phyloP scores from a whole-genome alignment of 331 rosid genomes.

The Ulmus americana region DNA sequence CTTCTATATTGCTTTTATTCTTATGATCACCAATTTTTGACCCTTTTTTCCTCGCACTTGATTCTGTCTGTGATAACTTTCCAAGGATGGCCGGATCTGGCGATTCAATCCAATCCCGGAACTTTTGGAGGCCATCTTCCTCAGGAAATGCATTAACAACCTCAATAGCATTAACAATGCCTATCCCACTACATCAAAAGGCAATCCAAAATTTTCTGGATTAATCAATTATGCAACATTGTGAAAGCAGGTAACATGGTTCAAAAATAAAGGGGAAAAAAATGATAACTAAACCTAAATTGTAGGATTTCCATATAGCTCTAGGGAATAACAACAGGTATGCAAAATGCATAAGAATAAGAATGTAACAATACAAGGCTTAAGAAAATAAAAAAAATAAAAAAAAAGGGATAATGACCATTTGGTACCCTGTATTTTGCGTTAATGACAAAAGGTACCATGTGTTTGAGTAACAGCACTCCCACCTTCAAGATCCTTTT shows the following conservation, averaged over 20 bases:
- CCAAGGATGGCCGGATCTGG: conserved; percentile 90
- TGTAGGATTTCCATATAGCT: background rate
- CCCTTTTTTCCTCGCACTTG: conserved; percentile 43
- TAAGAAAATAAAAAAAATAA: no score
- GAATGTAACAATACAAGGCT: no score
- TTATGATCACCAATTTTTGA: conserved; percentile 37
- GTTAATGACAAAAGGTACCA: no score
- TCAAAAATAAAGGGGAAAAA: background rate
- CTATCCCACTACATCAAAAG: conserved; percentile 69
- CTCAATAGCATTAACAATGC: conserved; percentile 95
- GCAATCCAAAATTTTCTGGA: conserved; percentile 18
- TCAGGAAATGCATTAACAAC: conserved; percentile 88
- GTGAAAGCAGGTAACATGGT: conserved; percentile 12
- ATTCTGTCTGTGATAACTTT: conserved; percentile 39
- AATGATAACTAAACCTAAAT: no score
- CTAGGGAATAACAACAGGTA: conserved; percentile 6
- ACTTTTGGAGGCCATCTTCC: conserved; percentile 72
- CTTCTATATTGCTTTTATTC: conserved; percentile 27
- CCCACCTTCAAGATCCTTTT: no score
- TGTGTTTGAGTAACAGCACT: no score
- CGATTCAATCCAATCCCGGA: conserved; percentile 90
- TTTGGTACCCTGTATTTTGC: no score
- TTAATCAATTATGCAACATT: conserved; percentile 15
- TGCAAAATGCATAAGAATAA: conserved; percentile 8
- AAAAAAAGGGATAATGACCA: no score